Evolutionary conservation across 257 asterid genomes (phyloP).

Genomic region (Hygrophila difformis): DNA sequence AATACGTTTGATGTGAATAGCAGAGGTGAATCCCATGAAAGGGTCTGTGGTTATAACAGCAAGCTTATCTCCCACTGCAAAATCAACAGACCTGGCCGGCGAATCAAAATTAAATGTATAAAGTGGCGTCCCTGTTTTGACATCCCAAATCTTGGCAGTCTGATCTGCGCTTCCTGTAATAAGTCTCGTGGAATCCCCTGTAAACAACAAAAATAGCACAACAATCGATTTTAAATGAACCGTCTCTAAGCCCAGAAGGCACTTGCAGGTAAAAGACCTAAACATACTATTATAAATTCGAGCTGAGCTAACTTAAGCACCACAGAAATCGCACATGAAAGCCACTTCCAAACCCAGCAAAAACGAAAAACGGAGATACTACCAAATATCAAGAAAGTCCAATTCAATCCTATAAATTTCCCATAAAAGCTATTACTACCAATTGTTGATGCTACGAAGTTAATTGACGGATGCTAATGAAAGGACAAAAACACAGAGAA

Average conservation of each 20-base stretch:
- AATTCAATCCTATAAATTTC: too few relatives aligned
- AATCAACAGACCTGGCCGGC: conserved; percentile 78
- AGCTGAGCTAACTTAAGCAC: too few relatives aligned
- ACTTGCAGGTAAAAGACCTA: too few relatives aligned
- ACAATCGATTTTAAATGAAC: not conserved
- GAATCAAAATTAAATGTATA: conserved; percentile 69
- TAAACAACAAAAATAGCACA: conserved; percentile 4
- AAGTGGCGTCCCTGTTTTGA: conserved; percentile 49
- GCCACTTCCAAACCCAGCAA: conserved; percentile 4
- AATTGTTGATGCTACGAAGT: too few relatives aligned
- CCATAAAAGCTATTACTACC: too few relatives aligned
- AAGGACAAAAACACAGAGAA: not conserved
- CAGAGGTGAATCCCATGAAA: conserved; percentile 70
- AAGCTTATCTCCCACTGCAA: conserved; percentile 69
- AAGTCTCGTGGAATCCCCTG: conserved; percentile 77
- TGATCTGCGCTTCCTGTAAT: conserved; percentile 94
- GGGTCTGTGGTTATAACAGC: conserved; percentile 87
- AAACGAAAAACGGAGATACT: too few relatives aligned
- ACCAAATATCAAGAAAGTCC: too few relatives aligned
- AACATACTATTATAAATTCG: too few relatives aligned
- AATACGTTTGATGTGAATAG: conserved; percentile 71
- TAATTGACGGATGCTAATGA: too few relatives aligned
- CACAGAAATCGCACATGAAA: not conserved
- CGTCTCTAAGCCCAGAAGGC: too few relatives aligned
- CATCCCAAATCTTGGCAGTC: conserved; percentile 85